phyloP scores from a whole-genome alignment of 2,329 filamentous ascomycete species.

The Diplodia corticola region DNA sequence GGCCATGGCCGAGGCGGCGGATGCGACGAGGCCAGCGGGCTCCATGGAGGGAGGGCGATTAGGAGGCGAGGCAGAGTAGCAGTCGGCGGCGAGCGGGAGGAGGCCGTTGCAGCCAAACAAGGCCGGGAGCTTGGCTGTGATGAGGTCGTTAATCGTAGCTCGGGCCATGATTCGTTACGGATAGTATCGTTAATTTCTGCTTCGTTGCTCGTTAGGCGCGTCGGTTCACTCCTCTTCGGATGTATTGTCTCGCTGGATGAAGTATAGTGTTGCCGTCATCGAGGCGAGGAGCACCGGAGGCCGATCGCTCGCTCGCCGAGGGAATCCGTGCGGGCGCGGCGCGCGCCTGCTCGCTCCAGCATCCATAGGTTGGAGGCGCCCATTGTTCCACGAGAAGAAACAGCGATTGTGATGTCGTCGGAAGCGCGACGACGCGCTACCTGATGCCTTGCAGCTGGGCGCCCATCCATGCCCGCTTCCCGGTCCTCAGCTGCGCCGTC shows the following conservation, averaged over 20 bases:
- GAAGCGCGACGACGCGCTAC: not conserved
- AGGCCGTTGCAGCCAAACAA: slow-evolving; percentile 21
- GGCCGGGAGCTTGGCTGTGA: slow-evolving; percentile 9
- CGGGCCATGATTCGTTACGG: slow-evolving; percentile 12
- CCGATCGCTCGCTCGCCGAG: not conserved
- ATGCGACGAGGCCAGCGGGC: not conserved
- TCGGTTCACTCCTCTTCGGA: slow-evolving; percentile 3
- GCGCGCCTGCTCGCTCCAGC: not conserved
- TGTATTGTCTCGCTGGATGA: slow-evolving; percentile 11
- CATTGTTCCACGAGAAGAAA: not conserved
- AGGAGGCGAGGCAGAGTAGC: not conserved
- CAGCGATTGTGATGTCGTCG: not conserved
- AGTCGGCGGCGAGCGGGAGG: slow-evolving; percentile 17
- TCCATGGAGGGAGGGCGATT: not conserved
- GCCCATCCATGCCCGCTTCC: not conserved
- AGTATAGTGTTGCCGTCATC: slow-evolving; percentile 15
- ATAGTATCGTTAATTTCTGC: not conserved
- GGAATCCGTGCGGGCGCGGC: not conserved
- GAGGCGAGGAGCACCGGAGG: not conserved
- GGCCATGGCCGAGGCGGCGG: not conserved
- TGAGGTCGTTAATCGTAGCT: slow-evolving; percentile 11
- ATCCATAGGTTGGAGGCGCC: not conserved
- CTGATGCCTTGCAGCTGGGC: not conserved
- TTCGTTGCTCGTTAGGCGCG: slow-evolving; percentile 10
- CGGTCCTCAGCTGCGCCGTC: slow-evolving; percentile 5